phyloP scores from a whole-genome alignment of 2,329 filamentous ascomycete species.

The Aspergillus niger region DNA sequence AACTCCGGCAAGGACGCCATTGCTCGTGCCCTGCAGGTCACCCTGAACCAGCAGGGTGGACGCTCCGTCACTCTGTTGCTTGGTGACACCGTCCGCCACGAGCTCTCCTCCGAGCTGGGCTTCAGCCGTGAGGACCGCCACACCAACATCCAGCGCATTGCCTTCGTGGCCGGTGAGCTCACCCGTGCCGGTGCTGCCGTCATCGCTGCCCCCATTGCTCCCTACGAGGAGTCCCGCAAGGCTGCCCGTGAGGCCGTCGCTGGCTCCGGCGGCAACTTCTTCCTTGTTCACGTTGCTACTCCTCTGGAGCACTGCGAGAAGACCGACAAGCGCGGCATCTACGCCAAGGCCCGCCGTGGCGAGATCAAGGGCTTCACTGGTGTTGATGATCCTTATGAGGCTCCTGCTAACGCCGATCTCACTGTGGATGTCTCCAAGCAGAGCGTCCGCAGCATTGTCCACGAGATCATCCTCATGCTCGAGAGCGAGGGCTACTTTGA shows the following conservation, averaged over 20 bases:
- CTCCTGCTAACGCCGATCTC: conserved; percentile 76
- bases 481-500: conserved; percentile 89
- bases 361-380: conserved; percentile 99
- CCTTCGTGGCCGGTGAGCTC: conserved; percentile 92
- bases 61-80: conserved; percentile 92
- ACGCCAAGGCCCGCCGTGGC: conserved; percentile 77
- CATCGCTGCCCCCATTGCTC: conserved; percentile 94
- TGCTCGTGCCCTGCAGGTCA: conserved; percentile 91
- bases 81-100: conserved; percentile 90
- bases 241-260: conserved; percentile 77
- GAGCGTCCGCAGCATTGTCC: conserved; percentile 87
- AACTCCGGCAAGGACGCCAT: conserved; percentile 98
- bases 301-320: conserved; percentile 90
- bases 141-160: conserved; percentile 93
- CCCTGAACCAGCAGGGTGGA: conserved; percentile 95
- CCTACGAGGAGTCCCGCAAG: conserved; percentile 76
- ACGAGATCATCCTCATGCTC: conserved; percentile 91
- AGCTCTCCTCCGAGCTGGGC: conserved; percentile 91
- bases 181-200: conserved; percentile 91
- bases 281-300: conserved; percentile 92
- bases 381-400: conserved; percentile 95
- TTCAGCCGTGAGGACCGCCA: conserved; percentile 92
- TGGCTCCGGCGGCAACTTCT: conserved; percentile 82
- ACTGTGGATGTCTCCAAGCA: conserved; percentile 83
- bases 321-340: conserved; percentile 91